Evolutionary conservation across 169 alveolate species (phyloP).

Genomic region (Plasmodium gonderi): DNA sequence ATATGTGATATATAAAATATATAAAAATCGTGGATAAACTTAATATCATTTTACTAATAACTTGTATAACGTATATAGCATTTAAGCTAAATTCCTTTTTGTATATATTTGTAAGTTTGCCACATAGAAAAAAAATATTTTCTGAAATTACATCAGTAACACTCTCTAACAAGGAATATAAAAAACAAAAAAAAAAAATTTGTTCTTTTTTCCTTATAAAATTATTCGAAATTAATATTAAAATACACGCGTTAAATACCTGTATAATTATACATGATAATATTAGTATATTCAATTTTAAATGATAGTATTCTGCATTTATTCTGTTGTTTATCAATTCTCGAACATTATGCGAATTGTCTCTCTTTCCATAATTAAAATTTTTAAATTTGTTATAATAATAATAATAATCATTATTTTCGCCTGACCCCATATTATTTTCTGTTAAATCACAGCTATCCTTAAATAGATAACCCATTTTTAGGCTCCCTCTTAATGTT

Average conservation of each 20-base stretch:
- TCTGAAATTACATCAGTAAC: conserved; percentile 74
- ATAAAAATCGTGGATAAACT: conserved; percentile 61
- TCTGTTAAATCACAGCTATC: conserved; percentile 54
- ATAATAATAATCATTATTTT: conserved; percentile 32
- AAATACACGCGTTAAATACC: conserved; percentile 44
- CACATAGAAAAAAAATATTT: conserved; percentile 75
- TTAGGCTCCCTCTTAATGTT: conserved; percentile 32
- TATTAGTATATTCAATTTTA: conserved; percentile 68
- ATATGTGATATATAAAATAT: conserved; percentile 63
- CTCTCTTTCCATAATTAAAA: conserved; percentile 19
- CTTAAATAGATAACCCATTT: conserved; percentile 34
- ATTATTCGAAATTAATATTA: conserved; percentile 54
- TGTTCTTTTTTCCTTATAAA: conserved; percentile 57
- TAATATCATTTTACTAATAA: conserved; percentile 69
- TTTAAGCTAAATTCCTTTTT: conserved; percentile 58
- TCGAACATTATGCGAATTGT: background rate
- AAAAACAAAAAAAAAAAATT: conserved; percentile 69
- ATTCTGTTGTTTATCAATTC: conserved; percentile 56
- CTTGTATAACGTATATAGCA: conserved; percentile 62
- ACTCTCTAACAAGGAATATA: conserved; percentile 72
- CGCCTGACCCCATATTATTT: background rate
- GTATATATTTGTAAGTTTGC: conserved; percentile 68
- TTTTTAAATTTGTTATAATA: conserved; percentile 70
- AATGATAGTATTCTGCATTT: conserved; percentile 56
- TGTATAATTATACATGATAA: conserved; percentile 74